phyloP scores from a whole-genome alignment of 257 asterid species.

The Solanum chiquidenum region DNA sequence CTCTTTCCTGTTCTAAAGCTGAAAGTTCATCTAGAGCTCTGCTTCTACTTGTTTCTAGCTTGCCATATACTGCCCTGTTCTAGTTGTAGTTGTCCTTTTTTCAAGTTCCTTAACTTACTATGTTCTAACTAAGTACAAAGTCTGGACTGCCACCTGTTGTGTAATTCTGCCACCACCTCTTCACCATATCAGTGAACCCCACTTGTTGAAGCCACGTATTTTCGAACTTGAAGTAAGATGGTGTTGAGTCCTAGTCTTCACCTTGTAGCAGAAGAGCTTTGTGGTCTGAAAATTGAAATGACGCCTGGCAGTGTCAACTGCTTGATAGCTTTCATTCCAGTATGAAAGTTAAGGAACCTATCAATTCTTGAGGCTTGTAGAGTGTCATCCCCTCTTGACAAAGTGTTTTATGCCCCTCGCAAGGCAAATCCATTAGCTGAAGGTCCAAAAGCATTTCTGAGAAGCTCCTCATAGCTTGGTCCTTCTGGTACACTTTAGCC shows the following conservation, averaged over 20 bases:
- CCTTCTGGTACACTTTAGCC: not conserved
- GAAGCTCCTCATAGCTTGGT: not conserved
- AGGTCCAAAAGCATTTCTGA: not conserved
- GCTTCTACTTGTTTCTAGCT: not conserved
- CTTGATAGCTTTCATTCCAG: not conserved
- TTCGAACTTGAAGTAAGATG: not conserved
- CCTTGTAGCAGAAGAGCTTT: not conserved
- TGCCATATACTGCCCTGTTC: not conserved
- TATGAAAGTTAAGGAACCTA: not conserved
- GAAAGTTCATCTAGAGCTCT: not conserved
- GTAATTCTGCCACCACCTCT: not conserved
- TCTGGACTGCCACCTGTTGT: not conserved
- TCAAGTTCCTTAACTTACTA: not conserved
- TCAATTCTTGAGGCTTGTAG: not conserved
- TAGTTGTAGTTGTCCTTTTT: not conserved
- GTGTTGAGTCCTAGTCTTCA: not conserved
- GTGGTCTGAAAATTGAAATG: not conserved
- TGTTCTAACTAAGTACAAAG: not conserved
- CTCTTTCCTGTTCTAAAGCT: not conserved
- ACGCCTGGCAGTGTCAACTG: not conserved
- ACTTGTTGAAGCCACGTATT: not conserved
- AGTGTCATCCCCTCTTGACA: not conserved
- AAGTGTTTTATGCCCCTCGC: not conserved
- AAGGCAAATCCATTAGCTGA: not conserved
- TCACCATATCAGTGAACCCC: not conserved